Evolutionary conservation across 139 green algal genomes (phyloP).

Genomic region (Volvox reticuliferus): DNA sequence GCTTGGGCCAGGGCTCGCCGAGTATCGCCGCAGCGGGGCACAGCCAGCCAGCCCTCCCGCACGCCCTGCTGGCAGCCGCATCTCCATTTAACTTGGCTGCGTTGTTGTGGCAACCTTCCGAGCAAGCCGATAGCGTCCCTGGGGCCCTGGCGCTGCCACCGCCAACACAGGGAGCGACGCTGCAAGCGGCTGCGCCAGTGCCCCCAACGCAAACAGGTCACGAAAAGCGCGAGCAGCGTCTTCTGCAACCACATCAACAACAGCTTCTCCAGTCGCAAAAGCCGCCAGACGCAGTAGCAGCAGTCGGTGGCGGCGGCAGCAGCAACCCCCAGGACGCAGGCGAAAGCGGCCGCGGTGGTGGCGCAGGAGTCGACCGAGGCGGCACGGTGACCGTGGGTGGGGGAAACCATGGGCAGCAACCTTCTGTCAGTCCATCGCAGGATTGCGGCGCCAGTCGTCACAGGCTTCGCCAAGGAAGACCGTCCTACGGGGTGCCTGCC

Average conservation of each 20-base stretch:
- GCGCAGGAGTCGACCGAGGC: not conserved
- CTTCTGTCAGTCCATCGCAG: not conserved
- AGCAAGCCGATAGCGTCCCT: not conserved
- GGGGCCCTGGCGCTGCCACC: not conserved
- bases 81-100: constrained; percentile 5
- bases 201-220: not conserved
- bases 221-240: not conserved
- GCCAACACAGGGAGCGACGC: no score
- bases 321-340: not conserved
- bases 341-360: not conserved
- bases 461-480: not conserved
- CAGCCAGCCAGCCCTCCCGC: not conserved
- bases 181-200: not conserved
- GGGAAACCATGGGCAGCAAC: not conserved
- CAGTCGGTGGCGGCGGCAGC: not conserved
- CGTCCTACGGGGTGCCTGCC: not conserved
- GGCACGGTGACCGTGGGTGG: not conserved
- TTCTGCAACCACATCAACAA: not conserved
- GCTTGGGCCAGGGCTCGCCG: not conserved
- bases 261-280: not conserved
- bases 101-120: not conserved
- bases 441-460: constrained; percentile 2
- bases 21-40: not conserved
- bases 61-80: constrained; percentile 1
- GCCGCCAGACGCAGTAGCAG: not conserved